Percentiles rank a stretch among this genome's conserved stretches.
Evolutionary conservation across 2,329 filamentous ascomycete genomes (phyloP).

Genomic region (Scolecobasidium constrictum): DNA sequence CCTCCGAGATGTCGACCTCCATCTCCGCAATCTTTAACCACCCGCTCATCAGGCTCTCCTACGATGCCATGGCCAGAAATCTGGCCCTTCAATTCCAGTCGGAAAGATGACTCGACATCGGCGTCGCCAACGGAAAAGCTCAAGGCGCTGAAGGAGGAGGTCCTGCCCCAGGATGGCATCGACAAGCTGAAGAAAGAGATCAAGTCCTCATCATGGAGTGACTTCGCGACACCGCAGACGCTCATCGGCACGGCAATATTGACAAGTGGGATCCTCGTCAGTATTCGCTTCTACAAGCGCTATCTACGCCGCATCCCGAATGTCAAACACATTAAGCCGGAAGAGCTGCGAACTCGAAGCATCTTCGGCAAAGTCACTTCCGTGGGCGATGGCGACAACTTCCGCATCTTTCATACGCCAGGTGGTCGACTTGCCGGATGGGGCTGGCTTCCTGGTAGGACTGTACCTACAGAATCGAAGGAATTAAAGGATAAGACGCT

Average conservation of each 20-base stretch:
- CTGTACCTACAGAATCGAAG: constrained; percentile 56
- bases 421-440: constrained; percentile 80
- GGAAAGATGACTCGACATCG: not conserved
- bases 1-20: no score
- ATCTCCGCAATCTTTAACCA: no score
- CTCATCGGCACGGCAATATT: constrained; percentile 44
- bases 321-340: constrained; percentile 61
- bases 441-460: constrained; percentile 73
- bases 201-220: constrained; percentile 31
- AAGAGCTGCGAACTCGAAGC: constrained; percentile 62
- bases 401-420: constrained; percentile 87
- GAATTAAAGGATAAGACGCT: constrained; percentile 71
- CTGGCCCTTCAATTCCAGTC: constrained; percentile 2
- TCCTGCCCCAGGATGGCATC: constrained; percentile 19
- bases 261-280: constrained; percentile 43
- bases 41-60: no score
- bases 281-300: constrained; percentile 49
- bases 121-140: constrained; percentile 3
- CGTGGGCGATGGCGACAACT: constrained; percentile 94
- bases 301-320: constrained; percentile 79
- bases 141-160: not conserved
- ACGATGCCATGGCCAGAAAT: constrained; percentile 9
- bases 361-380: constrained; percentile 81
- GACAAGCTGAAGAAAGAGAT: constrained; percentile 18
- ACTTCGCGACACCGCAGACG: constrained; percentile 44